These are phyloP conservation scores for Capsicum rhomboideum DNA, from an alignment of 257 asterid genomes.

Conservation along the genomic window DNA sequence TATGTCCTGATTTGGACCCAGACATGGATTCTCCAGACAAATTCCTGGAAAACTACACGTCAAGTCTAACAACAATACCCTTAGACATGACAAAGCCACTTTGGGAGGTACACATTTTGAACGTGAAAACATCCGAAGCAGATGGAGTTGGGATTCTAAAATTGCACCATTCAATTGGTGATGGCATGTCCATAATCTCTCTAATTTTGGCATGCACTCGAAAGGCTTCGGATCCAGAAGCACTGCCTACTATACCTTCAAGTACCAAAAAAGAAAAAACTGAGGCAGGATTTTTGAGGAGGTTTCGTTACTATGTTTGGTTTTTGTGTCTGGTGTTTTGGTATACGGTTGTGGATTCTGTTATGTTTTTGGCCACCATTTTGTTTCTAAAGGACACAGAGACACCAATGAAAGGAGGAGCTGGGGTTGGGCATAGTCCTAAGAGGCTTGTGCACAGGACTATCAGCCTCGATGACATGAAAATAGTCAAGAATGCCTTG, in stretches of 20 bases:
- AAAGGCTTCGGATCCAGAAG: conserved; percentile 17
- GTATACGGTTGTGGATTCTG: conserved; percentile 14
- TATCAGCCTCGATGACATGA: conserved; percentile 31
- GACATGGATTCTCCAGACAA: conserved; percentile 25
- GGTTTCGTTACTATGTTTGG: conserved; percentile 13
- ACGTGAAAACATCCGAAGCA: conserved; percentile 31
- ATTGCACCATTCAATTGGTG: conserved; percentile 40
- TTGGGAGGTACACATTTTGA: conserved; percentile 41
- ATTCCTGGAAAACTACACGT: conserved; percentile 16
- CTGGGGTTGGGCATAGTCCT: neutral
- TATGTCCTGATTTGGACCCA: conserved; percentile 19
- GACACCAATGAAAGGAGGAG: conserved; percentile 25
- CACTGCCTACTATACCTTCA: conserved; percentile 21
- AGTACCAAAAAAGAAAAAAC: neutral
- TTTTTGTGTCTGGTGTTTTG: neutral
- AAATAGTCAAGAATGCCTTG: conserved; percentile 36
- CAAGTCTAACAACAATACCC: conserved; percentile 12
- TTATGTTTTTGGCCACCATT: conserved; percentile 15
- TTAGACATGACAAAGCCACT: conserved; percentile 27
- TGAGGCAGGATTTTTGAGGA: neutral
- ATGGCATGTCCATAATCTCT: conserved; percentile 35
- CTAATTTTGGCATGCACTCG: conserved; percentile 25
- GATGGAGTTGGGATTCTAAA: conserved; percentile 10
- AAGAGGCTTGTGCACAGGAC: conserved; percentile 24
- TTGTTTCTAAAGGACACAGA: conserved; percentile 16